Evolutionary conservation across 768 basidiomycete species (phyloP).

Genomic region (Suillus paluster): DNA sequence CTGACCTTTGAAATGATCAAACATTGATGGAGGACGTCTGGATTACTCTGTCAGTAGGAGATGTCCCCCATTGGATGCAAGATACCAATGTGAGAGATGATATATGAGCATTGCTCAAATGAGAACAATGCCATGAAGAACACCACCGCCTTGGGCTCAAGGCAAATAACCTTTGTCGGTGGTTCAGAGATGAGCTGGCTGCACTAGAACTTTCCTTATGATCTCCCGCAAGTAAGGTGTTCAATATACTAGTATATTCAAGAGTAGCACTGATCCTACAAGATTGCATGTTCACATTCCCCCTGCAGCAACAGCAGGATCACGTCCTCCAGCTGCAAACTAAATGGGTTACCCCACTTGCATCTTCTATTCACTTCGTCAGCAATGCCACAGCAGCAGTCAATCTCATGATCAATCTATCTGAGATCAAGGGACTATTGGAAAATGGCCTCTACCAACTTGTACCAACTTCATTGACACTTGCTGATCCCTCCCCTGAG

Average conservation of each 20-base stretch:
- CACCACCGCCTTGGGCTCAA: slow-evolving; percentile 26
- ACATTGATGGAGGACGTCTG: slow-evolving; percentile 43
- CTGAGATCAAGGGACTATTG: not conserved
- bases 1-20: slow-evolving; percentile 16
- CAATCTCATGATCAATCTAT: not conserved
- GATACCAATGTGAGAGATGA: slow-evolving; percentile 34
- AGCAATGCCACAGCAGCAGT: slow-evolving; percentile 15
- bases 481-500: not conserved
- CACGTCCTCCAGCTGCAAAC: slow-evolving; percentile 19
- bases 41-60: slow-evolving; percentile 24
- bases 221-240: slow-evolving; percentile 16
- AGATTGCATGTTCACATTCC: not conserved
- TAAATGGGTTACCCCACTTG: slow-evolving; percentile 25
- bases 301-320: slow-evolving; percentile 6
- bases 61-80: slow-evolving; percentile 36
- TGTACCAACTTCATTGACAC: not conserved
- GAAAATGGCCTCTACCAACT: slow-evolving; percentile 1
- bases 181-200: slow-evolving; percentile 36
- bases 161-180: slow-evolving; percentile 40
- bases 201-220: slow-evolving; percentile 24
- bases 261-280: too few species aligned
- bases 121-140: slow-evolving; percentile 38
- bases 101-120: slow-evolving; percentile 33
- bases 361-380: slow-evolving; percentile 10
- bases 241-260: not conserved